Conservation (phyloP, 768 basidiomycete species). For the Kwoniella dendrophila region DNA sequence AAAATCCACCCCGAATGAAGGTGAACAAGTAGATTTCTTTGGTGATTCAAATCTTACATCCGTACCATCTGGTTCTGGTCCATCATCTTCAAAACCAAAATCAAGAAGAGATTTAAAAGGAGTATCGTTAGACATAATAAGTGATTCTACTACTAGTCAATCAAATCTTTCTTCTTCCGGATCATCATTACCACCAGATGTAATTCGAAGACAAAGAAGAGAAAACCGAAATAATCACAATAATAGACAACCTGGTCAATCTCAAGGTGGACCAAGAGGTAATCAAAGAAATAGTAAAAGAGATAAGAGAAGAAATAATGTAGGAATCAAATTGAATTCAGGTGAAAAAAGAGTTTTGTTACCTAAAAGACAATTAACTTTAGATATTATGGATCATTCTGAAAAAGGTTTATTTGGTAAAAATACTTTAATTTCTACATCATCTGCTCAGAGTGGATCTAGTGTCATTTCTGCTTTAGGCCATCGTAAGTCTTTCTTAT, state of each 20-base stretch:
- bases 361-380: conserved; percentile 21
- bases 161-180: conserved; percentile 1
- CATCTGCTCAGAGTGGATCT: background rate
- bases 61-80: background rate
- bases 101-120: conserved; percentile 16
- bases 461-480: background rate
- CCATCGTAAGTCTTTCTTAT: conserved; percentile 12
- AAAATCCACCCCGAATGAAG: background rate
- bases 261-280: background rate
- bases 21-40: too few species aligned
- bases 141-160: background rate
- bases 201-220: conserved; percentile 14
- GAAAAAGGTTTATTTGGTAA: conserved; percentile 20
- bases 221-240: background rate
- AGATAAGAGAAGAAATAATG: conserved; percentile 2
- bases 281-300: background rate
- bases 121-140: conserved; percentile 13
- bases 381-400: conserved; percentile 18
- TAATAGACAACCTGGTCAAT: conserved; percentile 2
- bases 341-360: conserved; percentile 21
- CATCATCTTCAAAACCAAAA: conserved; percentile 7
- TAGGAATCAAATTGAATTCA: background rate
- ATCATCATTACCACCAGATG: conserved; percentile 24
- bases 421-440: conserved; percentile 3
- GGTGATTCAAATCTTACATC: conserved; percentile 12